A percentile compares a stretch with the other conserved stretches of the same genome.
phyloP scores from a whole-genome alignment of 129 eudicot genomes.

The Artemisia annua region DNA sequence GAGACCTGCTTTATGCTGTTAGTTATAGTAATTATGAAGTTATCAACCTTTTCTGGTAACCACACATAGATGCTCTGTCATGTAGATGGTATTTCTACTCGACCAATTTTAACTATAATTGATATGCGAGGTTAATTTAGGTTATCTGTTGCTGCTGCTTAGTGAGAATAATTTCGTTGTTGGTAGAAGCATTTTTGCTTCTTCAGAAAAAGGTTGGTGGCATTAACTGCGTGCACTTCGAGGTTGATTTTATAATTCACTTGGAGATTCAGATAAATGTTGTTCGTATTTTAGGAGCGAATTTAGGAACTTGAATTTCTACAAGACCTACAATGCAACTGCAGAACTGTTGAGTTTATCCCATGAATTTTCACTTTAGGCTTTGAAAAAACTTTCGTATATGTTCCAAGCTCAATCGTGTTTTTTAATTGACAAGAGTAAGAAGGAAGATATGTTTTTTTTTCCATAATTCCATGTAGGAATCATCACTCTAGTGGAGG shows the following conservation, averaged over 20 bases:
- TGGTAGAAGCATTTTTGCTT: not conserved
- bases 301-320: slow-evolving; percentile 10
- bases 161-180: not conserved
- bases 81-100: not conserved
- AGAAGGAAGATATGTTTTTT: too few relatives aligned
- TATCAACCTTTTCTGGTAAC: not conserved
- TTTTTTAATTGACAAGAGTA: too few relatives aligned
- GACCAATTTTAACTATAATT: not conserved
- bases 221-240: not conserved
- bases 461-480: too few relatives aligned
- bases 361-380: slow-evolving; percentile 4
- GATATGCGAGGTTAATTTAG: not conserved
- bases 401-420: too few relatives aligned
- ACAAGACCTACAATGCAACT: not conserved
- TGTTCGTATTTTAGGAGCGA: not conserved
- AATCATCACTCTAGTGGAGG: too few relatives aligned
- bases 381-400: not conserved
- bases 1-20: not conserved
- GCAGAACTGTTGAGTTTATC: not conserved
- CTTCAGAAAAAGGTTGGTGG: not conserved
- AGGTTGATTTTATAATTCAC: not conserved
- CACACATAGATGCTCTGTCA: not conserved
- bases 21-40: not conserved
- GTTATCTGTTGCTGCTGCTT: not conserved
- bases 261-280: not conserved